Conservation (phyloP, 768 basidiomycete genomes). For the Sporobolomyces phaffii region DNA sequence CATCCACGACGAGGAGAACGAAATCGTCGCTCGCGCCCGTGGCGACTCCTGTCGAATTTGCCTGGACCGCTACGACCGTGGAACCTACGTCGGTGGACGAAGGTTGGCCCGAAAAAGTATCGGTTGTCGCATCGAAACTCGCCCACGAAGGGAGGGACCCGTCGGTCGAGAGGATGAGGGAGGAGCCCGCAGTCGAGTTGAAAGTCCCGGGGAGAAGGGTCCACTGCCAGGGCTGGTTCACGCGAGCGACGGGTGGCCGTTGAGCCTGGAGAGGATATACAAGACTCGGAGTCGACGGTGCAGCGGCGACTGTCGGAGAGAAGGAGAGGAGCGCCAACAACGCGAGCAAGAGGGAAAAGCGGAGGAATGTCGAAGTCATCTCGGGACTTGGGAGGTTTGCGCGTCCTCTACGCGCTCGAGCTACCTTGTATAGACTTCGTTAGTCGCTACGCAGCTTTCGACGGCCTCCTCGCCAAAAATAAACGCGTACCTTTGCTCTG, state of each 20-base stretch:
- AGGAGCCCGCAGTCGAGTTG: constrained; percentile 39
- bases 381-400: not conserved
- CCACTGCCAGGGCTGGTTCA: constrained; percentile 63
- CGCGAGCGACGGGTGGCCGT: constrained; percentile 69
- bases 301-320: not conserved
- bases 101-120: constrained; percentile 68
- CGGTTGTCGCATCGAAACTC: constrained; percentile 58
- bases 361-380: not conserved
- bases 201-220: constrained; percentile 64
- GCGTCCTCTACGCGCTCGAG: not conserved
- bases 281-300: constrained; percentile 44
- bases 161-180: constrained; percentile 49
- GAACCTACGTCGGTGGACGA: constrained; percentile 59
- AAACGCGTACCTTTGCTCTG: not conserved
- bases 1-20: constrained; percentile 52
- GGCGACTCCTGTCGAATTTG: constrained; percentile 51
- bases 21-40: constrained; percentile 52
- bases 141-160: constrained; percentile 68
- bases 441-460: too few species aligned
- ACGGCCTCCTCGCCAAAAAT: not conserved
- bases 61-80: constrained; percentile 59
- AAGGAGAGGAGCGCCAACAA: not conserved
- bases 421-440: not conserved
- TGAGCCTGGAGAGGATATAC: constrained; percentile 63
- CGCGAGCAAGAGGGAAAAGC: not conserved